Percentiles rank a stretch among this genome's conserved stretches.
phyloP scores from a whole-genome alignment of 2,329 filamentous ascomycete species.

The Aotearoamyces nothofagi region DNA sequence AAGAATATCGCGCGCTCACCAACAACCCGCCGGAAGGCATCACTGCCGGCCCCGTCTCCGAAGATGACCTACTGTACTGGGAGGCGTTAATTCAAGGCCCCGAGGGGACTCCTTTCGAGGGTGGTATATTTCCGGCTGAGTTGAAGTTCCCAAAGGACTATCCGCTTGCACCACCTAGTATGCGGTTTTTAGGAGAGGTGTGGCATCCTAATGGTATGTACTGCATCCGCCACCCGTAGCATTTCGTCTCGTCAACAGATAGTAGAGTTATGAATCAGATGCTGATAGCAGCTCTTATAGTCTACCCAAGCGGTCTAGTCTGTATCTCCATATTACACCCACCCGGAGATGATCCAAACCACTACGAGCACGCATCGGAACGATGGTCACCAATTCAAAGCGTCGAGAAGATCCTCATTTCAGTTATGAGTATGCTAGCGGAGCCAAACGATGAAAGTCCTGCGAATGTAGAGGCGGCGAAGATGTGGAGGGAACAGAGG shows the following conservation, averaged over 20 bases:
- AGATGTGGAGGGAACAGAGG: conserved; percentile 72
- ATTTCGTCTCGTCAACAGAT: background rate
- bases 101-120: conserved; percentile 90
- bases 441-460: conserved; percentile 95
- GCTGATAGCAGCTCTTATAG: conserved; percentile 26
- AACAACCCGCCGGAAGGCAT: conserved; percentile 96
- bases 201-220: conserved; percentile 87
- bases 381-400: conserved; percentile 95
- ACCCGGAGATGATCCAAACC: conserved; percentile 92
- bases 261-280: conserved; percentile 1
- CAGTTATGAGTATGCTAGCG: conserved; percentile 95
- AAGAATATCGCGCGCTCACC: conserved; percentile 89
- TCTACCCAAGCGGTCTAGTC: conserved; percentile 82
- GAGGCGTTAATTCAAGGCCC: conserved; percentile 93
- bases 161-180: conserved; percentile 85
- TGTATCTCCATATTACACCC: conserved; percentile 98
- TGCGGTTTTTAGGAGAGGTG: conserved; percentile 88
- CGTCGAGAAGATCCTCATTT: conserved; percentile 93
- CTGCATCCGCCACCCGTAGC: no score
- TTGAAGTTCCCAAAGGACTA: conserved; percentile 94
- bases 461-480: conserved; percentile 86
- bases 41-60: conserved; percentile 79
- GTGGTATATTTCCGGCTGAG: conserved; percentile 88
- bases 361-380: conserved; percentile 93
- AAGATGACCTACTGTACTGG: conserved; percentile 94